Base-by-base conservation (phyloP, 257 asterid species). In the Nicotiana undulata region DNA sequence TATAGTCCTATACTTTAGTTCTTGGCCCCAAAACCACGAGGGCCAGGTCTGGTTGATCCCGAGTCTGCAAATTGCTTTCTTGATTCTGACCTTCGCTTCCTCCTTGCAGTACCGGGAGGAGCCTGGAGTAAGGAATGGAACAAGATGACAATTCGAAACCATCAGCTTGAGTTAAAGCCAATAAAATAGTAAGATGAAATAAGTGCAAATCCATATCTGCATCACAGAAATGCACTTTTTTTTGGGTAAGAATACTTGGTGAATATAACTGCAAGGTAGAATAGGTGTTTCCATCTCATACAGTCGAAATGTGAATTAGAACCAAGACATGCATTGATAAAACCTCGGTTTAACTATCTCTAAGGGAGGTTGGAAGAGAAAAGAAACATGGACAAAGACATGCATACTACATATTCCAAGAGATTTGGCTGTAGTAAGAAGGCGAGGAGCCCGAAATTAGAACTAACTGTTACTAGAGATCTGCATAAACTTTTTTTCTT, bases 21-120 rank as follows among this genome's bases (percentile, higher is more conserved):
- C 75, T 89, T 89, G 85, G 88, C 90, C 75, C 98, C 98, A 79
- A 94, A 94, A 32, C 98, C 98, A 70, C 98, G 96, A 79, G 98
- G 96, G 82, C 90, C 56, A 5, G 97, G 88, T 81, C 90, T 85
- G 32, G 88, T 76, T 17, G 94, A 79, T 6, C 94, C 51, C 0
- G 90, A 89, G 90, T 89, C 98, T 68, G 88, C 92, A 84, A 93
- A 92, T 81, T 92, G 95, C 76, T 58, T 89, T 85, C 97, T 88
- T 34, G 95, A 87, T 76, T 87, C 97, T 75, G 96, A 80, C 88
- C 81, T 91, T 81, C 87, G 88, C 85, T 93, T 95, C 83, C 97
- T 92, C 91, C 97, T 90, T 24, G 97, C 97, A 52, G 97, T 92
- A 55, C 99, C 97, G n/a, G 97, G 94, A 68, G 99, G 98, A 58